Evolutionary conservation across 2,329 filamentous ascomycete species (phyloP), one percentile per base, ranked within the genome.

Genomic region (Leptodontidium sp.): DNA sequence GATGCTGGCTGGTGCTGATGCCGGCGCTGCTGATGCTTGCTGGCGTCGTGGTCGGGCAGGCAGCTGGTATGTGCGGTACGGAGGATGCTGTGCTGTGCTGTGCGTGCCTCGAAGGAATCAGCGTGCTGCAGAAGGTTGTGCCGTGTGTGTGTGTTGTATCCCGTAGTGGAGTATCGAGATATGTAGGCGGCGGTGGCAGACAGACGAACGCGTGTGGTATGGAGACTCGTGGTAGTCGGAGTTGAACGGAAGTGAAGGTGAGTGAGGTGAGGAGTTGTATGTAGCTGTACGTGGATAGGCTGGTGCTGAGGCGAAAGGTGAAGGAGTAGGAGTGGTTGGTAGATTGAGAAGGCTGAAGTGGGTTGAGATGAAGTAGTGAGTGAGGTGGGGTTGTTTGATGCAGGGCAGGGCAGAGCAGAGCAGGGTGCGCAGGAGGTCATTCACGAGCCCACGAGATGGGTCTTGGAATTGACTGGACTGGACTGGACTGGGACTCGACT

Each of bases 371-470:
- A 40, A n/a, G 12, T 45, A 29, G 52, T 58, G 9, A 35, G 32
- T 35, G 21, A 35, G 32, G 32, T 35, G 32, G 32, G 32, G 32
- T 35, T 35, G 26, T 21, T 21, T 21, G 21, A 7, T n/a, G 47
- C 21, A 64, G 17, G 2, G 29, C 47, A 38, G 45, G 4, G 47
- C 24, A 40, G 61, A 3, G 26, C 32, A 6, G 50, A 61, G 55
- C 58, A 58, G 58, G 43, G 45, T 61, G 64, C 5, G 4, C 14
- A 4, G 43, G 5, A 52, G 61, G 50, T 59, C 52, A 64, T 65
- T 67, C 62, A 65, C 61, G 57, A 65, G 57, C 55, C 55, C 68
- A 52, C 53, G 55, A 61, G 57, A 67, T 67, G 68, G 68, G 68
- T 67, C 64, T 40, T 62, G 61, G 29, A n/a, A 58, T 17, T 35